A percentile compares a stretch with the other conserved stretches of the same genome.
These are phyloP conservation scores for Paraconiothyrium brasiliense DNA, from an alignment of 2,329 filamentous ascomycete genomes.

Conservation along the genomic window DNA sequence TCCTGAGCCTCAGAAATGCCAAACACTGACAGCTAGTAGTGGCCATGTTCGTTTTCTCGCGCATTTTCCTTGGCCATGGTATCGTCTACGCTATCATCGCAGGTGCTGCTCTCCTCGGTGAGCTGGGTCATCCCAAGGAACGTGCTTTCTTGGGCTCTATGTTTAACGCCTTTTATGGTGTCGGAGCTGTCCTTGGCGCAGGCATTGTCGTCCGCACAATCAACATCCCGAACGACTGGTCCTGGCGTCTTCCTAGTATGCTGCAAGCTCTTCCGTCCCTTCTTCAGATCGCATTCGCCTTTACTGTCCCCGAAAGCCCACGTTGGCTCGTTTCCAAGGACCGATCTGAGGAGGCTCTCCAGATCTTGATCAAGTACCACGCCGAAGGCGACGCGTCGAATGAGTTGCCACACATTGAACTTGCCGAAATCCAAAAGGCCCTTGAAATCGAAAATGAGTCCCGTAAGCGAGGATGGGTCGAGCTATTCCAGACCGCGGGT, in stretches of 20 bases:
- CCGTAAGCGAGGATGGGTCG: conserved; percentile 63
- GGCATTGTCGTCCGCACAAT: conserved; percentile 72
- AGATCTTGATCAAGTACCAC: conserved; percentile 71
- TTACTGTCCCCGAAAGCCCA: conserved; percentile 70
- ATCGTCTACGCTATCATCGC: conserved; percentile 71
- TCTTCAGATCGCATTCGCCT: conserved; percentile 71
- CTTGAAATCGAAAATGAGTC: conserved; percentile 66
- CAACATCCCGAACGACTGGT: conserved; percentile 68
- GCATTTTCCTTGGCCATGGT: conserved; percentile 73
- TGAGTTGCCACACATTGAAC: conserved; percentile 71
- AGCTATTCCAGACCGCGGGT: conserved; percentile 69
- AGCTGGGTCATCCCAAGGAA: conserved; percentile 74
- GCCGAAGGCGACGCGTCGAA: conserved; percentile 65
- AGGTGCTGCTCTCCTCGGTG: conserved; percentile 70
- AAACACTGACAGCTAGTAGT: conserved; percentile 28
- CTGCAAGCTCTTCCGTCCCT: conserved; percentile 70
- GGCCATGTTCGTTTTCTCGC: conserved; percentile 65
- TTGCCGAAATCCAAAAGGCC: conserved; percentile 71
- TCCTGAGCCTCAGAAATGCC: not conserved
- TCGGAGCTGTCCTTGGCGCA: conserved; percentile 65
- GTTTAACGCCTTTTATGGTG: conserved; percentile 74
- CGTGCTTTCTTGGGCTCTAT: conserved; percentile 72
- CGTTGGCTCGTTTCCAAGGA: conserved; percentile 73
- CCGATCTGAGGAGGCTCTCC: conserved; percentile 68
- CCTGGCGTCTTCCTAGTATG: conserved; percentile 73